These are phyloP conservation scores for Stylosanthes scabra DNA, from an alignment of 331 rosid genomes.

Conservation along the genomic window DNA sequence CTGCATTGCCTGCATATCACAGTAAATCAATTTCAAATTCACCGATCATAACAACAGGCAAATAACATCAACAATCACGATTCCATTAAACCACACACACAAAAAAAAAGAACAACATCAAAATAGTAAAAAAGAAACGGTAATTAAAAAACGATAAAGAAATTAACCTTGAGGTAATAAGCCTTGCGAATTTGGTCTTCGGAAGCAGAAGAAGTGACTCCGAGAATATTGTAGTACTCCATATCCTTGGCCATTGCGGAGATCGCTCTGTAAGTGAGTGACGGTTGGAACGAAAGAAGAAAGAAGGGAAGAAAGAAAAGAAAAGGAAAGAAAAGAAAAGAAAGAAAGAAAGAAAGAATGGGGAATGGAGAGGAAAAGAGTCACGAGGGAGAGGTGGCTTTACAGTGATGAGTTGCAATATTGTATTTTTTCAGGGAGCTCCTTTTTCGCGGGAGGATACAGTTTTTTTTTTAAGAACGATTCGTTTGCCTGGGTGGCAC, in stretches of 20 bases:
- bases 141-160: too few species aligned
- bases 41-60: background rate
- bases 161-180: slow-evolving; percentile 78
- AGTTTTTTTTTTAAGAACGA: slow-evolving; percentile 56
- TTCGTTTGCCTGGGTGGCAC: background rate
- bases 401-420: slow-evolving; percentile 64
- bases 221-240: slow-evolving; percentile 84
- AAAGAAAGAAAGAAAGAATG: slow-evolving; percentile 6
- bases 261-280: too few species aligned
- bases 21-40: background rate
- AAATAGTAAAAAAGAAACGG: background rate
- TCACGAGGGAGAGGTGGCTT: slow-evolving; percentile 56
- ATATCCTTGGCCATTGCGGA: slow-evolving; percentile 76
- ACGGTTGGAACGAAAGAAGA: slow-evolving; percentile 4
- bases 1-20: slow-evolving; percentile 76
- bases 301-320: too few species aligned
- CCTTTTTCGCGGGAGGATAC: slow-evolving; percentile 79
- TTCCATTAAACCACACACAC: background rate
- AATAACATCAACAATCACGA: background rate
- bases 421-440: slow-evolving; percentile 50
- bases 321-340: too few species aligned
- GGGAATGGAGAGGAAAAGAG: background rate
- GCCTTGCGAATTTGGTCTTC: slow-evolving; percentile 91
- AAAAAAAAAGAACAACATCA: background rate
- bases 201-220: slow-evolving; percentile 71